These are phyloP conservation scores for Globisporangium megalacanthum DNA, from an alignment of 352 stramenopile genomes.

Conservation along the genomic window DNA sequence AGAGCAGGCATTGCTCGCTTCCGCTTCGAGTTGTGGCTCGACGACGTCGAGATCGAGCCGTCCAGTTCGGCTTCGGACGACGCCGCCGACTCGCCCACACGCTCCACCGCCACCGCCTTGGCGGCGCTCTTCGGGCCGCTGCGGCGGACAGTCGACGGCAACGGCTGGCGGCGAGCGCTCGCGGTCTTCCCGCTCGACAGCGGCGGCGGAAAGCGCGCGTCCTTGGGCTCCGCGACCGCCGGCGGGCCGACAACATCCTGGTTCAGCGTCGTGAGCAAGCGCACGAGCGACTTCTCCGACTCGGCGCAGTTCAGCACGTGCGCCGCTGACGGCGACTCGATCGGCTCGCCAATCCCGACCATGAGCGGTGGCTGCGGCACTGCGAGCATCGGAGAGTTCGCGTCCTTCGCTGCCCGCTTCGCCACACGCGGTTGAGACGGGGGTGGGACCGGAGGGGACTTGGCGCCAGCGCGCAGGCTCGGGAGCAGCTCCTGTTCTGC, in stretches of 20 bases:
- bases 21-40: conserved; percentile 18
- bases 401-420: conserved; percentile 56
- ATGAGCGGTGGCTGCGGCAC: background rate
- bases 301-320: conserved; percentile 61
- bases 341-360: background rate
- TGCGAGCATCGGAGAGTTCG: background rate
- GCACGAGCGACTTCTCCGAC: conserved; percentile 65
- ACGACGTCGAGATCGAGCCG: background rate
- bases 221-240: conserved; percentile 9
- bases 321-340: conserved; percentile 41
- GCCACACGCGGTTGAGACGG: conserved; percentile 10
- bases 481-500: background rate
- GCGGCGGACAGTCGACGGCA: background rate
- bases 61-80: background rate
- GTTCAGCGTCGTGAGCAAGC: conserved; percentile 54
- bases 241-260: conserved; percentile 21
- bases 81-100: no score
- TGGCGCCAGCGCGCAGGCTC: conserved; percentile 5
- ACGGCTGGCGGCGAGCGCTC: background rate
- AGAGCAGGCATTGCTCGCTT: conserved; percentile 17
- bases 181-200: background rate
- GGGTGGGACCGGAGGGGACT: background rate
- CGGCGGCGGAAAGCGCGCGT: background rate
- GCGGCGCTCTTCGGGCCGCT: background rate
- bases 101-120: background rate